Evolutionary conservation across 495 filamentous ascomycete species (phyloP), one percentile per base, ranked within the genome.

Genomic region (Oleoguttula mirabilis): DNA sequence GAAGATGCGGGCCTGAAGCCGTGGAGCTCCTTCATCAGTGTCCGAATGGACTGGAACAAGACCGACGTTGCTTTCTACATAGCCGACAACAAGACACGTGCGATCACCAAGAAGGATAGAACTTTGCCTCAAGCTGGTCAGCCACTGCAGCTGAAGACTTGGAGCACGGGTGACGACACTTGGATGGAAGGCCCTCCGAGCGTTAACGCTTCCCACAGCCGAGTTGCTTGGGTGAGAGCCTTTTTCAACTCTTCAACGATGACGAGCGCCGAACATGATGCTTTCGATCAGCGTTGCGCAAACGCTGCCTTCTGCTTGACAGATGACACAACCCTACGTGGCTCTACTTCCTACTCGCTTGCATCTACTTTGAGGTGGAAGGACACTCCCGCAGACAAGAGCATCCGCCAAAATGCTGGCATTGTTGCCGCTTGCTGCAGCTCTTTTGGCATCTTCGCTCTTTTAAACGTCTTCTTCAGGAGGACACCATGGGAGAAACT

Each of bases 171-270:
- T 6, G 57, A 65, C 43, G 27, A 28, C 20, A 62, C 55, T 42
- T 47, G 34, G 10, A 61, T 54, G 27, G 32, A 55, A 33, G 63
- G 63, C 21, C 63, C 63, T 8, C 63, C 63, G 1, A 35, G 11
- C 16, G 36, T 21, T 8, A 23, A 39, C 47, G 20, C 28, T 7
- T 11, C 50, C 59, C 11, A 28, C 40, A 4, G 60, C 59, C 12
- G 58, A 52, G 36, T 66, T 21, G 55, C 43, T 11, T 66, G 55
- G 53, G 52, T 53, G 8, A 50, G 62, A 19, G 33, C 57, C 17
- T 66, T 65, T 41, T 66, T 66, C 59, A 66, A 66, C 32, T 59
- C 60, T 8, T 60, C 62, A 11, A 24, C 21, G 8, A 39, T 39
- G 36, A 39, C 36, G 15, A 42, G 54, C 8, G 45, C 47, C 2